Base-by-base conservation (phyloP, 1,139 yeast species). In the Candida neerlandica region DNA sequence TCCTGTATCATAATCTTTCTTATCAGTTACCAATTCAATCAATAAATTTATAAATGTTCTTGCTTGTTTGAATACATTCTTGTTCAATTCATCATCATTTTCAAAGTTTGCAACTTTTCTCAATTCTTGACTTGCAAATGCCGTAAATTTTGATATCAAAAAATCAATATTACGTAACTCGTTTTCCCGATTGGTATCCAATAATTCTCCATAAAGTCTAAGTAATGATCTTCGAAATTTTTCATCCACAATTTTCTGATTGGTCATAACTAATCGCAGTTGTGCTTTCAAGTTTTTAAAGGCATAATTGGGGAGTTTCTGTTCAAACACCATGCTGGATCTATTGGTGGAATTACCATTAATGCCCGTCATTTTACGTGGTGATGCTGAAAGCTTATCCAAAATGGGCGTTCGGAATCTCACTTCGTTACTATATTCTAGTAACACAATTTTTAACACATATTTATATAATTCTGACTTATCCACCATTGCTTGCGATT, bases 61-160 rank as follows among this genome's bases (percentile, higher is more conserved):
- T 0, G 89, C 79, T 51, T 86, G 89, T 30, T 69, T 64, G 56
- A 81, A 84, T 0, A 85, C 78, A 29, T 73, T 68, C 1, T 69
- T 63, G 51, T 80, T 77, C 33, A 75, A 66, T 41, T 81, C 78
- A 12, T 68, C 61, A 1, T 64, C 68, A 4, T 74, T 74, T n/a
- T 64, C 57, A 39, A 66, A 62, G 1, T 80, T 80, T 10, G 34
- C 19, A 38, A 81, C 56, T 54, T 84, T 83, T 46, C 73, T 75
- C 35, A 86, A 63, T 62, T 86, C 92, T 56, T 82, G 85, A 50
- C 83, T 82, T 7, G 89, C 84, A 51, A 81, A 76, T 21, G 85
- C 77, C 18, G 86, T 80, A 62, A 87, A 89, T 62, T 79, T 75
- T 72, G 85, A 80, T 7, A 88, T 78, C 46, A 88, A 68, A 50